A percentile compares a stretch with the other conserved stretches of the same genome.
Conservation (phyloP, 768 basidiomycete species). For the Lenzites betulinus region DNA sequence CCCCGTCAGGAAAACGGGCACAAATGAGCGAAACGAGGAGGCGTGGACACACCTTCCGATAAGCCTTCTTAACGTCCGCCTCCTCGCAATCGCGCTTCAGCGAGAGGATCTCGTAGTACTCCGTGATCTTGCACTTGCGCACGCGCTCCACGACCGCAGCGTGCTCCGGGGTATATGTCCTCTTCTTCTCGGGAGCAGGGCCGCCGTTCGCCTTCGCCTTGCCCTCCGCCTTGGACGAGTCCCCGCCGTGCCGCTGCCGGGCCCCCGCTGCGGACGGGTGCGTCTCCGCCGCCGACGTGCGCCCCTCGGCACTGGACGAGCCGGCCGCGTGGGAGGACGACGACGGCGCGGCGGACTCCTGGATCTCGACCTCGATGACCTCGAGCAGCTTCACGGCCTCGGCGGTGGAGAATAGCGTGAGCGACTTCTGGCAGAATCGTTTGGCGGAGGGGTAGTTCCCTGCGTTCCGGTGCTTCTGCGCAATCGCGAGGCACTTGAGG, state of each 20-base stretch:
- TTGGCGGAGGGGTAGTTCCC: slow-evolving; percentile 77
- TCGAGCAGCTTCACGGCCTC: slow-evolving; percentile 71
- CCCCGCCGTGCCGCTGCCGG: slow-evolving; percentile 54
- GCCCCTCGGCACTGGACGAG: slow-evolving; percentile 34
- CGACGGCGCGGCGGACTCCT: slow-evolving; percentile 37
- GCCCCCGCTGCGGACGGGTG: slow-evolving; percentile 76
- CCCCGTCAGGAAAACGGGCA: not conserved
- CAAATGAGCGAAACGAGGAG: too few species aligned
- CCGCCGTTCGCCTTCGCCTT: slow-evolving; percentile 50
- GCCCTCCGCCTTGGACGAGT: slow-evolving; percentile 38
- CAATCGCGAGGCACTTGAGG: slow-evolving; percentile 75
- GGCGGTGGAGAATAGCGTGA: slow-evolving; percentile 76
- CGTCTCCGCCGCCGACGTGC: slow-evolving; percentile 57
- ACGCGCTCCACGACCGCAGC: slow-evolving; percentile 82
- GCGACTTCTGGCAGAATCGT: slow-evolving; percentile 89
- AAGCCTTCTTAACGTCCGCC: slow-evolving; percentile 88
- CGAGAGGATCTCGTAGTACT: slow-evolving; percentile 91
- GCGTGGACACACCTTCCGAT: slow-evolving; percentile 74
- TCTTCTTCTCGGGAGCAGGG: slow-evolving; percentile 51
- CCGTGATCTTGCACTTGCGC: slow-evolving; percentile 79
- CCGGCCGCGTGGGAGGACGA: slow-evolving; percentile 37
- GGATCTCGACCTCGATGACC: slow-evolving; percentile 59
- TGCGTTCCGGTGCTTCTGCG: slow-evolving; percentile 70
- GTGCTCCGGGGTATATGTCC: slow-evolving; percentile 89
- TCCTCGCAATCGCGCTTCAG: slow-evolving; percentile 83